Evolutionary conservation across 495 filamentous ascomycete genomes (phyloP).

Genomic region (Stereocaulon alpinum): DNA sequence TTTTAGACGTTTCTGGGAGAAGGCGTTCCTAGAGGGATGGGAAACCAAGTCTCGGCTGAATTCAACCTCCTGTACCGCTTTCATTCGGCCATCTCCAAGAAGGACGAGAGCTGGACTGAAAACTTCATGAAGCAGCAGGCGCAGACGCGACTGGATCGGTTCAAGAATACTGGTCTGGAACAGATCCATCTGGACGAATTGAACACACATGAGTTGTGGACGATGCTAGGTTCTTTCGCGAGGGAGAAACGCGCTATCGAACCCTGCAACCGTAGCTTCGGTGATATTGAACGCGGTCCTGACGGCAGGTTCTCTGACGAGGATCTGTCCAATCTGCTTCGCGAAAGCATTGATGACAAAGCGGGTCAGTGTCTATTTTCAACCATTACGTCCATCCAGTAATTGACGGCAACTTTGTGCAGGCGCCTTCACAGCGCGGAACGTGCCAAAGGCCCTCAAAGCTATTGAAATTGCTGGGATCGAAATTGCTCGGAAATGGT

Average conservation of each 20-base stretch:
- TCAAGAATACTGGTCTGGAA: background rate
- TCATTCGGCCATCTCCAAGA: conserved; percentile 34
- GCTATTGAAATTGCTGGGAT: conserved; percentile 36
- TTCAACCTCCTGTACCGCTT: conserved; percentile 45
- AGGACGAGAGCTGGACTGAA: conserved; percentile 38
- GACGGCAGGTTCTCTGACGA: background rate
- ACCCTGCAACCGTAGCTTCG: background rate
- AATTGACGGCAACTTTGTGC: background rate
- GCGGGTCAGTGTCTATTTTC: conserved; percentile 4
- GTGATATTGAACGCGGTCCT: background rate
- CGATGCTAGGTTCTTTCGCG: background rate
- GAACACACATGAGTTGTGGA: background rate
- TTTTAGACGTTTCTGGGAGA: conserved; percentile 4
- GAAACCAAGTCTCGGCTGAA: conserved; percentile 42
- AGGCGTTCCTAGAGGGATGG: conserved; percentile 26
- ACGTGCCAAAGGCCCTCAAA: conserved; percentile 30
- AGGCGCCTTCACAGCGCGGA: conserved; percentile 33
- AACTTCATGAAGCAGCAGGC: conserved; percentile 23
- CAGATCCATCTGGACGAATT: background rate
- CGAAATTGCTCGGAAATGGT: conserved; percentile 35
- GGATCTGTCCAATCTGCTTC: background rate
- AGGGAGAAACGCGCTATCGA: background rate
- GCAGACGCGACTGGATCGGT: background rate
- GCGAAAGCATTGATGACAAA: conserved; percentile 33
- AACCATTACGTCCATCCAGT: background rate